Evolutionary conservation across 2,329 filamentous ascomycete genomes (phyloP).

Genomic region (Pseudonectria buxi): DNA sequence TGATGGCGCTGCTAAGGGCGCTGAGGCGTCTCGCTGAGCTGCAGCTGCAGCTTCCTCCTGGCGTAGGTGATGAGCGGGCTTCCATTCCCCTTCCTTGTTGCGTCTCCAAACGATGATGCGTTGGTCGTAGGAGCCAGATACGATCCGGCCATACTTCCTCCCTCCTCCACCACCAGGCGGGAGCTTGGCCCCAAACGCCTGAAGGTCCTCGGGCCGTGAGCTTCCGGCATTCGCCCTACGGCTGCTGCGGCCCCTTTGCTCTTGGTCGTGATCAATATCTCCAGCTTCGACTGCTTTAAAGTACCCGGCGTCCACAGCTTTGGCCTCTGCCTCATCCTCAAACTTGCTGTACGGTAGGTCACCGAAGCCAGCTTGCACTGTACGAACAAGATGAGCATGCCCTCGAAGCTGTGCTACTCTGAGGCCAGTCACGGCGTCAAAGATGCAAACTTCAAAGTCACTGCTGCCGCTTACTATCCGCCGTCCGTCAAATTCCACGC

Average conservation of each 20-base stretch:
- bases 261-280: constrained; percentile 32
- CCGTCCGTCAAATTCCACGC: constrained; percentile 90
- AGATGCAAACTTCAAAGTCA: constrained; percentile 93
- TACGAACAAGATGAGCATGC: constrained; percentile 80
- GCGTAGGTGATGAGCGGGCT: constrained; percentile 64
- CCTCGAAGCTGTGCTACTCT: constrained; percentile 83
- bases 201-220: constrained; percentile 66
- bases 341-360: constrained; percentile 75
- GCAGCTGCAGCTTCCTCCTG: constrained; percentile 63
- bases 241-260: constrained; percentile 27
- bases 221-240: constrained; percentile 63
- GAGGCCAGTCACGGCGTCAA: constrained; percentile 76
- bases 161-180: constrained; percentile 89
- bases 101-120: constrained; percentile 93
- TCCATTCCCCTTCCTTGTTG: constrained; percentile 79
- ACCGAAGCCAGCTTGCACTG: constrained; percentile 90
- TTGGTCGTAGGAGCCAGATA: constrained; percentile 94
- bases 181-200: constrained; percentile 75
- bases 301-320: constrained; percentile 65
- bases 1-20: constrained; percentile 5
- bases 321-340: constrained; percentile 67
- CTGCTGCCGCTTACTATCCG: constrained; percentile 94
- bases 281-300: constrained; percentile 53
- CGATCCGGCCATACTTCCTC: constrained; percentile 84
- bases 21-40: constrained; percentile 31